Conservation (phyloP, 2,329 filamentous ascomycete genomes). For the Graphium sp. region DNA sequence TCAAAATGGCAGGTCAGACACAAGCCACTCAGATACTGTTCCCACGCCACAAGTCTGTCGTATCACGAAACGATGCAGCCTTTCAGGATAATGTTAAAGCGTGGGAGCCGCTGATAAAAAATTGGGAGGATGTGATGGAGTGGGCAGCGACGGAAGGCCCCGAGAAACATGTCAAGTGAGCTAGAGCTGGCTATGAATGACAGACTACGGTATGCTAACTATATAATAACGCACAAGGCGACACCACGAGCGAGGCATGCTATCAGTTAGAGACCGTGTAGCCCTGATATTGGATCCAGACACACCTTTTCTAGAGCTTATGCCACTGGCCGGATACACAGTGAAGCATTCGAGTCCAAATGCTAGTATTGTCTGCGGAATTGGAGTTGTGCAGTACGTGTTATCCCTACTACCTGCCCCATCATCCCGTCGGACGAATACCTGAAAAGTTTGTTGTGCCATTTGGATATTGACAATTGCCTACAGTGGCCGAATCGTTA, state of each 20-base stretch:
- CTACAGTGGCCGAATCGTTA: slow-evolving; percentile 2
- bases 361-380: slow-evolving; percentile 2
- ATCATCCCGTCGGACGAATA: too few relatives aligned
- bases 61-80: background rate
- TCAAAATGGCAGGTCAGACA: background rate
- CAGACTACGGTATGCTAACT: background rate
- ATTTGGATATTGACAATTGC: background rate
- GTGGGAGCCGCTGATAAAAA: slow-evolving; percentile 3
- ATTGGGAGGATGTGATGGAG: slow-evolving; percentile 3
- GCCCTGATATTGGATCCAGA: slow-evolving; percentile 3
- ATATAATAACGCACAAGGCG: background rate
- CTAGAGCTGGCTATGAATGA: background rate
- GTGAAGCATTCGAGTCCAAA: slow-evolving; percentile 4
- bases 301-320: slow-evolving; percentile 4
- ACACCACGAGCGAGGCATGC: slow-evolving; percentile 3
- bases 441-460: too few relatives aligned
- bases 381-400: slow-evolving; percentile 3
- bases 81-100: slow-evolving; percentile 1
- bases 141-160: slow-evolving; percentile 3
- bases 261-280: slow-evolving; percentile 2
- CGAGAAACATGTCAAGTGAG: slow-evolving; percentile 3
- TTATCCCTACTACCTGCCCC: background rate
- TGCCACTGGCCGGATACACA: slow-evolving; percentile 2
- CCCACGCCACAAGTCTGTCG: slow-evolving; percentile 1
- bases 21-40: background rate